These are phyloP conservation scores for Aspergillus mulundensis DNA, from an alignment of 495 filamentous ascomycete genomes.

Conservation along the genomic window DNA sequence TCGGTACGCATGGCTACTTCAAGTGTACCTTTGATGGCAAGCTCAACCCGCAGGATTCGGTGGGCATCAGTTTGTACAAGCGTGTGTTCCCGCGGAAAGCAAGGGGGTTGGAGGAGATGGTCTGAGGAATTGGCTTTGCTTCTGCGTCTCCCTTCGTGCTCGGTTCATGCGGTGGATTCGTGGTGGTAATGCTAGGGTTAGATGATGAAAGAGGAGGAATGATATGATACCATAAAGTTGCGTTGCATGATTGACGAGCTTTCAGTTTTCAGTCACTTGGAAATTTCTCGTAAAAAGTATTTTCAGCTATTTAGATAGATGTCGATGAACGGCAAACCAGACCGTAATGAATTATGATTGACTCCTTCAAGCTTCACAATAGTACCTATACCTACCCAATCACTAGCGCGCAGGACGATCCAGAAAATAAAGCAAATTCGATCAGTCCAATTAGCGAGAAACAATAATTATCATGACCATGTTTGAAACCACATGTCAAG, in stretches of 20 bases:
- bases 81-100: constrained; percentile 79
- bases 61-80: constrained; percentile 93
- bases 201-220: constrained; percentile 1
- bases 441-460: not conserved
- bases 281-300: not conserved
- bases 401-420: not conserved
- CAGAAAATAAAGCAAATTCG: not conserved
- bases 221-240: constrained; percentile 29
- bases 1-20: constrained; percentile 98
- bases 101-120: constrained; percentile 44
- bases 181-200: constrained; percentile 8
- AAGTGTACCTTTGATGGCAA: constrained; percentile 96
- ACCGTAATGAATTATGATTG: constrained; percentile 7
- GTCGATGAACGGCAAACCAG: not conserved
- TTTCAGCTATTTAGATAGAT: constrained; percentile 4
- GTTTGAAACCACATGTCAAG: not conserved
- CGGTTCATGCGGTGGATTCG: constrained; percentile 5
- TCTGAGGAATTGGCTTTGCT: constrained; percentile 8
- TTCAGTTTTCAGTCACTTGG: not conserved
- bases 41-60: constrained; percentile 89
- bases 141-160: not conserved
- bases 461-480: not conserved
- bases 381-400: not conserved
- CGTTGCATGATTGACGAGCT: constrained; percentile 29
- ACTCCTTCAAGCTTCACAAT: not conserved